Base-by-base conservation (phyloP, 495 filamentous ascomycete species). In the Jackrogersella multiformis region DNA sequence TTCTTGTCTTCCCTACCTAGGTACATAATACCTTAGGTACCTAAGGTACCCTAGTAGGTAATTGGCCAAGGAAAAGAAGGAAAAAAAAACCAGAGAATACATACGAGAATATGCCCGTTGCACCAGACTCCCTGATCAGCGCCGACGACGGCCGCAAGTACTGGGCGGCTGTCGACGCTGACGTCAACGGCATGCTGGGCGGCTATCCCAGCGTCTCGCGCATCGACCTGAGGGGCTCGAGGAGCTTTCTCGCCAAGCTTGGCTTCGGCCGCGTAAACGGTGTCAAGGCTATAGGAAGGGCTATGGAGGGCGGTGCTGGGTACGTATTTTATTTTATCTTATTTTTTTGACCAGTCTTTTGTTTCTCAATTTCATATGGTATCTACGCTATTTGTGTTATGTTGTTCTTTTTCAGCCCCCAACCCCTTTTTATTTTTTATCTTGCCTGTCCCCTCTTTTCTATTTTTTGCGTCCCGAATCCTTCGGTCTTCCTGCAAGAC, bases 141-240 rank as follows among this genome's bases (percentile, higher is more conserved):
- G 77, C 80, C 61, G 74, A 80, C 32, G 80, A 82, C 56, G 76
- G 85, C 28, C 75, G 86, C 8, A 70, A 73, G n/a, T 97, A 97
- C 84, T 97, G 92, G 93, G 84, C 87, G 69, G 77, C 81, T 63
- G 79, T 92, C 61, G 80, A 87, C n/a, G 83, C 91, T 36, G 88
- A 88, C 59, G 82, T 88, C 53, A 86, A 88, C 72, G 90, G 89
- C 71, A 94, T 97, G 90, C 89, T 98, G 0, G 92, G 93, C 69
- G 90, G 91, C 39, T 94, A 85, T 68, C 90, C 89, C 0, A 82
- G 87, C 72, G 85, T 94, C 73, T 89, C 86, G 26, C 84, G 86
- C 56, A 84, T 91, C 69, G 94, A 97, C 73, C 83, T 97, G 0
- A 86, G 89, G 69, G 89, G 89, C 16, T 94, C 90, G 9, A 82